phyloP scores from a whole-genome alignment of 371 early-diverging fungal genomes.

The Dentiscutata heterogama region DNA sequence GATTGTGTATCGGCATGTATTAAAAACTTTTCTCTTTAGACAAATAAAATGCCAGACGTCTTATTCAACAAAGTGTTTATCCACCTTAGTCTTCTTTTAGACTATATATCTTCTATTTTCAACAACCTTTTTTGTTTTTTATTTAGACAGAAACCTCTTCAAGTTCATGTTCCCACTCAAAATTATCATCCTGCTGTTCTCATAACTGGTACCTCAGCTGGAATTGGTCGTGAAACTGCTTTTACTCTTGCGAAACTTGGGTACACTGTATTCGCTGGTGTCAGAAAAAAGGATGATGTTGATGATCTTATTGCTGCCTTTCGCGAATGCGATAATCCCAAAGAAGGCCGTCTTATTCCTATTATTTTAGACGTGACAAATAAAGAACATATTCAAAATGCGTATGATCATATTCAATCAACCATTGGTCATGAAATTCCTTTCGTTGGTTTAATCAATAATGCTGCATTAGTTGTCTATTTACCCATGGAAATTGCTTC shows the following conservation, averaged over 20 bases:
- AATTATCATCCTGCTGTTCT: slow-evolving; percentile 45
- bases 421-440: neutral
- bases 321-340: slow-evolving; percentile 5
- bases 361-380: slow-evolving; percentile 36
- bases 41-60: neutral
- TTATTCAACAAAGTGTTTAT: slow-evolving; percentile 29
- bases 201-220: slow-evolving; percentile 42
- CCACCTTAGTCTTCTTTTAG: slow-evolving; percentile 25
- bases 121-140: slow-evolving; percentile 11
- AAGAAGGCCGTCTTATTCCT: neutral
- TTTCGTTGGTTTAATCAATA: slow-evolving; percentile 39
- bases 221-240: slow-evolving; percentile 40
- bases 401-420: neutral
- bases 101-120: slow-evolving; percentile 29
- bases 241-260: slow-evolving; percentile 37
- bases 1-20: no score
- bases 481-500: slow-evolving; percentile 39
- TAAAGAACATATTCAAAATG: slow-evolving; percentile 24
- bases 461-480: slow-evolving; percentile 24
- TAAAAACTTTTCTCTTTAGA: no score
- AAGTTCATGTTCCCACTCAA: slow-evolving; percentile 11
- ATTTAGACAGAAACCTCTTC: slow-evolving; percentile 12
- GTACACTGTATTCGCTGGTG: slow-evolving; percentile 45
- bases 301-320: neutral
- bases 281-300: slow-evolving; percentile 23